These are phyloP conservation scores for Fusarium sp. DNA, from an alignment of 2,329 filamentous ascomycete species.

Conservation along the genomic window DNA sequence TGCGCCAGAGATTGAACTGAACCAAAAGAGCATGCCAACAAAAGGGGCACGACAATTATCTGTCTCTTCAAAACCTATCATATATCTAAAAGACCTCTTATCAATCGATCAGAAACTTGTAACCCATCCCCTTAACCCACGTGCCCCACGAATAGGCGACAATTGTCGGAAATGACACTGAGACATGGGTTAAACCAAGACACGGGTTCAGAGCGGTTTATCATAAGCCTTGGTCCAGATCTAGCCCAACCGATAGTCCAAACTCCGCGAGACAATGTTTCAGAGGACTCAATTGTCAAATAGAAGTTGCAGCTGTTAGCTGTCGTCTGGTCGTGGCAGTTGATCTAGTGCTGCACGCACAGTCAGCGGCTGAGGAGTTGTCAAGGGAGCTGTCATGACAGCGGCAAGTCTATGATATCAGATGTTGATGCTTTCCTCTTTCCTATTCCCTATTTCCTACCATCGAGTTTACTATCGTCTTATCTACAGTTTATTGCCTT, in stretches of 20 bases:
- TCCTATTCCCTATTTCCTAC: neutral
- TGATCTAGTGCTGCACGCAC: neutral
- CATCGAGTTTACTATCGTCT: neutral
- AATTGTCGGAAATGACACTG: neutral
- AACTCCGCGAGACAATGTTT: neutral
- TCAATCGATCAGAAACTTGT: neutral
- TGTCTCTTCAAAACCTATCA: neutral
- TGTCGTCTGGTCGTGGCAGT: neutral
- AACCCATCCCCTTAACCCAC: neutral
- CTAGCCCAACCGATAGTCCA: constrained; percentile 4
- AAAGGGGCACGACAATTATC: neutral
- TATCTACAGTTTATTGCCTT: neutral
- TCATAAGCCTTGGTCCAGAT: neutral
- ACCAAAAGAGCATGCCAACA: neutral
- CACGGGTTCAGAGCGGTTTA: neutral
- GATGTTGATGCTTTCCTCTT: neutral
- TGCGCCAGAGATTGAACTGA: neutral
- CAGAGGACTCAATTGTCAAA: neutral
- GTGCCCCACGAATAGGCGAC: neutral
- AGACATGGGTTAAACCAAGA: neutral
- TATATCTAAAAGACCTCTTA: neutral
- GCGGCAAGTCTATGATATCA: neutral
- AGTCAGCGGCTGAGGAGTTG: neutral
- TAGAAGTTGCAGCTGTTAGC: constrained; percentile 10
- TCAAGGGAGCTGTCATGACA: constrained; percentile 20